Percentiles rank a stretch among this genome's conserved stretches.
Conservation (phyloP, 345 rosid species). For the Cardamine occulta region DNA sequence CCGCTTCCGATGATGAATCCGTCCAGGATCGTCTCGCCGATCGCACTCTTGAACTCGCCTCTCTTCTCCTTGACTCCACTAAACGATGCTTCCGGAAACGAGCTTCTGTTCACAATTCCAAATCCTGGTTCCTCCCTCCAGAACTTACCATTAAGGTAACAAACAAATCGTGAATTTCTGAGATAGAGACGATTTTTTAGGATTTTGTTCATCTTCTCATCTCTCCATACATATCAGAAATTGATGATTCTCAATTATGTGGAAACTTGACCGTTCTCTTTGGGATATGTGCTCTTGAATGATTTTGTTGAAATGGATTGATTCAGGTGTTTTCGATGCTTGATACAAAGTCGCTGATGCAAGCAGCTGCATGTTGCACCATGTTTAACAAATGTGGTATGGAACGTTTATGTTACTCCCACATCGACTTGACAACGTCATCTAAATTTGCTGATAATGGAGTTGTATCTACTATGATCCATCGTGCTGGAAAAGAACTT, state of each 20-base stretch:
- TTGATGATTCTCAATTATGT: background rate
- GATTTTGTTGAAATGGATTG: background rate
- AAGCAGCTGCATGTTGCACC: conserved; percentile 75
- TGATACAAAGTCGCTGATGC: conserved; percentile 79
- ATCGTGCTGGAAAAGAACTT: conserved; percentile 81
- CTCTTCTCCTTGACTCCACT: conserved; percentile 64
- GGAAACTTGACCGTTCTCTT: background rate
- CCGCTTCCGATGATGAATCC: conserved; percentile 43
- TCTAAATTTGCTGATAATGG: conserved; percentile 69
- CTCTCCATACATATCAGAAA: background rate
- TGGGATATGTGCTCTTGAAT: background rate
- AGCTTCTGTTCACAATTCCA: conserved; percentile 66
- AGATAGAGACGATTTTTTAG: background rate
- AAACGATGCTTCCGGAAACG: conserved; percentile 69
- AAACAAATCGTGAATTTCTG: background rate
- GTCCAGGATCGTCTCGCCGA: conserved; percentile 65
- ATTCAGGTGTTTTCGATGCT: conserved; percentile 82
- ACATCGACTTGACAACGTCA: conserved; percentile 74
- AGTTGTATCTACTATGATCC: conserved; percentile 79
- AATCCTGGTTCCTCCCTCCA: conserved; percentile 72
- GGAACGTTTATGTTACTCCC: conserved; percentile 78
- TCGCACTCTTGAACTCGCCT: conserved; percentile 64
- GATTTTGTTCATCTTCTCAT: background rate
- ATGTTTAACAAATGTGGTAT: conserved; percentile 81
- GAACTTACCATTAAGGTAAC: conserved; percentile 80